Conservation (phyloP, 495 filamentous ascomycete species). For the Aspergillus diversus region DNA sequence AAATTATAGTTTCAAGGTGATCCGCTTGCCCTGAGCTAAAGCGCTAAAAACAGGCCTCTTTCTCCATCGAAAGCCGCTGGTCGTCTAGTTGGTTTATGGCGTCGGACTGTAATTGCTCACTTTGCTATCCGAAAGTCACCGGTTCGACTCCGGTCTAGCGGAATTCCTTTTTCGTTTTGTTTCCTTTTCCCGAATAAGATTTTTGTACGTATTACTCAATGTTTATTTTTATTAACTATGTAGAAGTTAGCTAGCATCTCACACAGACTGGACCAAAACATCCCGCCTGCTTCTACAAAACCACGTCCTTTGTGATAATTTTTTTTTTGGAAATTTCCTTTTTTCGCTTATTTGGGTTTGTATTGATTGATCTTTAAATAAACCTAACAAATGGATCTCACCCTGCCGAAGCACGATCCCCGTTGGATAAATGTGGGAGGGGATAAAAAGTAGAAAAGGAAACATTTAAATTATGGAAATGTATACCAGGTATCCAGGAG, state of each 20-base stretch:
- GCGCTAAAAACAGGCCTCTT: no score
- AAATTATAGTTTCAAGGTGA: no score
- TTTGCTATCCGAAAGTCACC: not conserved
- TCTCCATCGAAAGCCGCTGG: not conserved
- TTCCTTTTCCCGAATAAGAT: not conserved
- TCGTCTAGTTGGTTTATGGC: slow-evolving; percentile 2
- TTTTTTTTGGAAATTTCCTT: no score
- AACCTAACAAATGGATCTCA: slow-evolving; percentile 15
- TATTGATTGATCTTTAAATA: slow-evolving; percentile 6
- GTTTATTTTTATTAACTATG: not conserved
- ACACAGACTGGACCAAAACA: no score
- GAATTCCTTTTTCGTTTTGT: not conserved
- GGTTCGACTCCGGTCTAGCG: not conserved
- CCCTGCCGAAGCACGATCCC: slow-evolving; percentile 12
- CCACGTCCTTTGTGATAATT: no score
- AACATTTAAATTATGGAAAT: slow-evolving; percentile 23
- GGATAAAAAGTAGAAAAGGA: slow-evolving; percentile 10
- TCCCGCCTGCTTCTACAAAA: no score
- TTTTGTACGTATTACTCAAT: not conserved
- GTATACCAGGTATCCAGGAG: slow-evolving; percentile 36
- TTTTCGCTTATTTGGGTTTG: not conserved
- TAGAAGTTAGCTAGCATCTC: not conserved
- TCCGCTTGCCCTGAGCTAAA: no score
- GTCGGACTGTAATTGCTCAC: not conserved
- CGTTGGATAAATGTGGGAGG: slow-evolving; percentile 10